Conservation (phyloP, 495 filamentous ascomycete genomes). For the Neurospora hispaniola region DNA sequence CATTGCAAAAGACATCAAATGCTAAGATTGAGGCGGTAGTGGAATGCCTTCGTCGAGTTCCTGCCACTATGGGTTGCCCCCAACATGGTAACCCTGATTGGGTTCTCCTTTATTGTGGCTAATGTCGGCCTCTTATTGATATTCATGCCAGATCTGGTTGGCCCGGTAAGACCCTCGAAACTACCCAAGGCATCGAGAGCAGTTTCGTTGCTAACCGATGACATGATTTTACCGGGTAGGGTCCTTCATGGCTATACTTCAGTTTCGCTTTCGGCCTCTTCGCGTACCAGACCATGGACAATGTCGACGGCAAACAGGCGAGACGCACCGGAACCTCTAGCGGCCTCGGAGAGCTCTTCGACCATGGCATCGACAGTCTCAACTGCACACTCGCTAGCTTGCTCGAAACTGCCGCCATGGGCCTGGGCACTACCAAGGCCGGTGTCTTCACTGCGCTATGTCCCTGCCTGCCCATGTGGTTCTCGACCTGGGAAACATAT, state of each 20-base stretch:
- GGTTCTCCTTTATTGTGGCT: slow-evolving; percentile 84
- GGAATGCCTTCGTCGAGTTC: slow-evolving; percentile 92
- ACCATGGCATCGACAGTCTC: slow-evolving; percentile 95
- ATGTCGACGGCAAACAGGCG: slow-evolving; percentile 96
- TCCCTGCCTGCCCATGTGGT: slow-evolving; percentile 95
- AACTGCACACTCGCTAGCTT: slow-evolving; percentile 92
- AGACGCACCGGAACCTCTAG: slow-evolving; percentile 90
- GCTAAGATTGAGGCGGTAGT: slow-evolving; percentile 41
- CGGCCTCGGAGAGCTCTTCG: slow-evolving; percentile 90
- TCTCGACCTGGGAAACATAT: slow-evolving; percentile 99
- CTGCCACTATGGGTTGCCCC: slow-evolving; percentile 93
- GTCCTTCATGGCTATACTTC: slow-evolving; percentile 84
- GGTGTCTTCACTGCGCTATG: slow-evolving; percentile 87
- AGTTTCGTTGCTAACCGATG: neutral
- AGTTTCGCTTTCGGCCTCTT: slow-evolving; percentile 90
- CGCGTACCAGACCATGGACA: slow-evolving; percentile 99
- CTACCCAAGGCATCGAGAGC: neutral
- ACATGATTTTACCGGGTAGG: slow-evolving; percentile 32
- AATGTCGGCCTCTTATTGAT: slow-evolving; percentile 75
- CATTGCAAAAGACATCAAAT: neutral
- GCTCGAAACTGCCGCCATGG: slow-evolving; percentile 84
- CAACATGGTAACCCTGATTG: slow-evolving; percentile 92
- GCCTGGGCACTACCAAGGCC: slow-evolving; percentile 65
- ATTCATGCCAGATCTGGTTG: slow-evolving; percentile 82
- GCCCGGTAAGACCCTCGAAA: slow-evolving; percentile 53